These are phyloP conservation scores for Brassica carinata DNA, from an alignment of 345 rosid genomes.

Conservation along the genomic window DNA sequence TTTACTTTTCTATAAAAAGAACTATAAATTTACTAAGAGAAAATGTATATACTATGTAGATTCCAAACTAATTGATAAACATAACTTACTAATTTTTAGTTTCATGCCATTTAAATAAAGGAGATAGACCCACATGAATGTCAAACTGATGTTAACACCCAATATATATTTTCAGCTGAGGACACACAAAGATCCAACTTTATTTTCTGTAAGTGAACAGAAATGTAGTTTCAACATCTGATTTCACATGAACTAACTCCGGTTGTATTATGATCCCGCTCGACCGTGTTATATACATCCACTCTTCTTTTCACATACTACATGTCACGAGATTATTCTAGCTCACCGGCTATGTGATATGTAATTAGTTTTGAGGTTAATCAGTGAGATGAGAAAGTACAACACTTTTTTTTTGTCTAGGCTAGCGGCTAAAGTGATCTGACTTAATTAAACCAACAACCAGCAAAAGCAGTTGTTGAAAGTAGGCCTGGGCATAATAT, in stretches of 20 bases:
- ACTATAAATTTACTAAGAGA: too few relatives aligned
- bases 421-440: conserved; percentile 22
- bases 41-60: conserved; percentile 3
- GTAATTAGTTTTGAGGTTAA: conserved; percentile 10
- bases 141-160: neutral
- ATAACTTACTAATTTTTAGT: neutral
- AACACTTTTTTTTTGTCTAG: neutral
- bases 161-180: neutral
- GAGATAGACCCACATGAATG: neutral
- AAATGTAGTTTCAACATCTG: conserved; percentile 20
- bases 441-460: conserved; percentile 29
- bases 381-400: conserved; percentile 19
- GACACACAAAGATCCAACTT: neutral
- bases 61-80: conserved; percentile 7
- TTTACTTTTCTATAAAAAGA: too few relatives aligned
- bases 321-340: neutral
- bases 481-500: too few relatives aligned
- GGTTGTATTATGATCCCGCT: conserved; percentile 54
- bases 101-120: neutral
- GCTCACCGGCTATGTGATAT: neutral
- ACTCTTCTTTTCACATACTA: neutral
- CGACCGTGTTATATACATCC: neutral
- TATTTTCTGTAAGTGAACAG: conserved; percentile 1
- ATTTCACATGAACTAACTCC: conserved; percentile 28
- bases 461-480: conserved; percentile 21